These are phyloP conservation scores for Emergomyces orientalis DNA, from an alignment of 2,329 filamentous ascomycete genomes.

Conservation along the genomic window DNA sequence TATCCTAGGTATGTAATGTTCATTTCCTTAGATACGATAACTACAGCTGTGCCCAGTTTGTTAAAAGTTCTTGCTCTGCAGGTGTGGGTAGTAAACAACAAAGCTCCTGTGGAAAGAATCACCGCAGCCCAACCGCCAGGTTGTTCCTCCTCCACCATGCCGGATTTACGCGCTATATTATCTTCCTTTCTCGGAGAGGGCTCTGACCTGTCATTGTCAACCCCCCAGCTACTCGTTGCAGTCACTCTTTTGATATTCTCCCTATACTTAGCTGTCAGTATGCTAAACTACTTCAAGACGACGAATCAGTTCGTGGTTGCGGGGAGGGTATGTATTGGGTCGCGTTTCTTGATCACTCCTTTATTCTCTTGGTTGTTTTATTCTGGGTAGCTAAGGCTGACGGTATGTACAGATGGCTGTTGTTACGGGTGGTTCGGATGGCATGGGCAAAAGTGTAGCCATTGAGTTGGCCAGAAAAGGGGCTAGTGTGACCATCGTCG, in stretches of 20 bases:
- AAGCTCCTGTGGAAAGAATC: not conserved
- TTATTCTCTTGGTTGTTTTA: not conserved
- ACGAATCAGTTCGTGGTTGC: conserved; percentile 76
- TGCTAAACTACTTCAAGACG: conserved; percentile 30
- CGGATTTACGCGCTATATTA: not conserved
- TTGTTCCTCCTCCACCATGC: conserved; percentile 1
- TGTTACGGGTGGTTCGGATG: conserved; percentile 85
- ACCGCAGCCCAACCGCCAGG: not conserved
- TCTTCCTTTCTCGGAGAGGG: not conserved
- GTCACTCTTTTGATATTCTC: conserved; percentile 20
- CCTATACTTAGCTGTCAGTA: conserved; percentile 28
- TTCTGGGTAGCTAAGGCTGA: conserved; percentile 9
- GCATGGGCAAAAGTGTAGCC: conserved; percentile 73
- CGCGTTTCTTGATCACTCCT: not conserved
- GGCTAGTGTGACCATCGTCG: conserved; percentile 76
- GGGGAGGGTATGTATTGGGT: conserved; percentile 55
- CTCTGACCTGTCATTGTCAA: conserved; percentile 6
- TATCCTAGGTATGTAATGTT: too few species aligned
- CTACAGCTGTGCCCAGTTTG: not conserved
- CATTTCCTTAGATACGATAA: too few species aligned
- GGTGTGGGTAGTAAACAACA: not conserved
- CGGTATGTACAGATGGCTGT: conserved; percentile 59
- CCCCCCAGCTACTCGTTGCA: conserved; percentile 15
- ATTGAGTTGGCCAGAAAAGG: conserved; percentile 70
- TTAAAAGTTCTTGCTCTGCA: not conserved